Base-by-base conservation (phyloP, 257 asterid species). In the Fraxinus cuspidata region DNA sequence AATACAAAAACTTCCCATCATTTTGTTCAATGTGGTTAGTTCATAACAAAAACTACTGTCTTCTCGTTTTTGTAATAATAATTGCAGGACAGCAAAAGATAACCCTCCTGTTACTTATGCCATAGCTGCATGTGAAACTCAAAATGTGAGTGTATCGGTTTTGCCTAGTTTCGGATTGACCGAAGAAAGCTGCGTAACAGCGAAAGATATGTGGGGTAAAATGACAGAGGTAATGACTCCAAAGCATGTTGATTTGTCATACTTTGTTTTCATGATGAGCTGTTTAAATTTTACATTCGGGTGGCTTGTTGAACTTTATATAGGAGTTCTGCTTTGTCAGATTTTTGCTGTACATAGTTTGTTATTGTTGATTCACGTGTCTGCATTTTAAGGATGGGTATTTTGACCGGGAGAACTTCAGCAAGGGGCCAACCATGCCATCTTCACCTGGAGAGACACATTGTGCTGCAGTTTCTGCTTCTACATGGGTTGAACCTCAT, bases 381-480 rank as follows among this genome's bases (percentile, higher is more conserved):
- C 81, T 49, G 32, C 72, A 66, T 82, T 37, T 77, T 28, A 81
- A 95, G 98, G 97, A 93, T 82, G 99, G 99, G 74, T 92, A 90
- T 76, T 96, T 96, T 71, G 97, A 96, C 78, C 86, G 84, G 44
- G 99, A 90, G 80, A 92, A 90, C 84, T 93, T 86, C 83, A 84
- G 60, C 81, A 88, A 84, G 76, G 97, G 97, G 35, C 89, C 92
- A 65, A 92, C 93, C 87, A 85, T 93, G 92, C 85, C 97, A 9
- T 93, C 99, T 38, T 92, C 97, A 56, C 91, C 94, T 67, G 98
- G 99, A 73, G 99, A 96, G 64, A 88, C 97, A 18, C 81, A 77
- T 40, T 96, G 99, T 86, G 98, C 99, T 37, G 99, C 97, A n/a
- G 98, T 96, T 74, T 88, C 96, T 75, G 99, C 99, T 79, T 86